Evolutionary conservation across 352 stramenopile species (phyloP).

Genomic region (Phytophthora capsici): DNA sequence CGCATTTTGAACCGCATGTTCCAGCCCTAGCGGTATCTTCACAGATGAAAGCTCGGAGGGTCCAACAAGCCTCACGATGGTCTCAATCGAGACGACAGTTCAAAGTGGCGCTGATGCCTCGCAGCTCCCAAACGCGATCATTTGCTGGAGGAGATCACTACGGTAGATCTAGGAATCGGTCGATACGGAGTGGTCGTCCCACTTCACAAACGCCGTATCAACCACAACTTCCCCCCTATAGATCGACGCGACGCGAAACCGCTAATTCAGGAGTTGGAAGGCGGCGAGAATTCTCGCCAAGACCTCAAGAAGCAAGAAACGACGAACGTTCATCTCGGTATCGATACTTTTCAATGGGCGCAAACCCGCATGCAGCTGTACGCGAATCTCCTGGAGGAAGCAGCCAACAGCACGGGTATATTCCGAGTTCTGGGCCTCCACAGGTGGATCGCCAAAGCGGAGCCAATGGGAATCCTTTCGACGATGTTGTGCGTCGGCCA

Average conservation of each 20-base stretch:
- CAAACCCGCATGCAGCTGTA: background rate
- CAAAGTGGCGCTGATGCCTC: background rate
- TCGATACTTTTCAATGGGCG: background rate
- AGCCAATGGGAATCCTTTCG: background rate
- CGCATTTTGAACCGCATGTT: slow-evolving; percentile 9
- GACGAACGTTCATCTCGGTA: background rate
- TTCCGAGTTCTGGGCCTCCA: background rate
- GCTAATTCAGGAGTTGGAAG: background rate
- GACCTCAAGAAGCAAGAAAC: background rate
- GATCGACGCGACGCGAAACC: background rate
- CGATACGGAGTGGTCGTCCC: slow-evolving; percentile 1
- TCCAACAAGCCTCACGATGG: slow-evolving; percentile 3
- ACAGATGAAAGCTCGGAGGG: background rate
- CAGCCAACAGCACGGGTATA: background rate
- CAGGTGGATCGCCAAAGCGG: background rate
- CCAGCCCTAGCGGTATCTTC: background rate
- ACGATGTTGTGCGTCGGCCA: background rate
- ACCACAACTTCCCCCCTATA: background rate
- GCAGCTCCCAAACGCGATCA: no score
- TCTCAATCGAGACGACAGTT: slow-evolving; percentile 1
- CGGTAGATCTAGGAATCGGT: slow-evolving; percentile 1
- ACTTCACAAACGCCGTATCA: slow-evolving; percentile 17
- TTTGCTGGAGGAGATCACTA: no score
- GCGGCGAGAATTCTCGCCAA: background rate
- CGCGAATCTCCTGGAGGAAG: background rate